Percentiles rank a stretch among this genome's conserved stretches.
phyloP scores from a whole-genome alignment of 148 eudicot genomes.

The Rhododendron henanense region DNA sequence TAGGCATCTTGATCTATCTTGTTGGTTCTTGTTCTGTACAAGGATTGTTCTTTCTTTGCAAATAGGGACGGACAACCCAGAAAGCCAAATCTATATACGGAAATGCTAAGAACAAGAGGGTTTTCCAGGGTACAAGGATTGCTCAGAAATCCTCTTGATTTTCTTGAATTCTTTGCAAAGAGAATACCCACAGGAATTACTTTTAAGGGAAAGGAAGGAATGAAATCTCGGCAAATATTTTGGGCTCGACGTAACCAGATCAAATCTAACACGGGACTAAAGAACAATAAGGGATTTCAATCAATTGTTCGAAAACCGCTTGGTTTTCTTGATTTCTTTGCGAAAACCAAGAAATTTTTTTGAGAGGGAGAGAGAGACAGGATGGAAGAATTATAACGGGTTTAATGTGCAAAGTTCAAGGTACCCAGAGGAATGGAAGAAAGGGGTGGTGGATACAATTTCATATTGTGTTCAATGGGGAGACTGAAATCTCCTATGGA shows the following conservation, averaged over 20 bases:
- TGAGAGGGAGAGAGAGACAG: neutral
- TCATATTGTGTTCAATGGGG: neutral
- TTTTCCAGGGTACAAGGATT: neutral
- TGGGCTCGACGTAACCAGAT: neutral
- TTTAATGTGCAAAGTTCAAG: neutral
- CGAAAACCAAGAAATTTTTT: neutral
- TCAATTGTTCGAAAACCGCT: neutral
- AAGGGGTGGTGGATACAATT: neutral
- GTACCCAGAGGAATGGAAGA: neutral
- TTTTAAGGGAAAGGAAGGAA: too few relatives aligned
- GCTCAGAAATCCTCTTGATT: neutral
- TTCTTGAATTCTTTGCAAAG: neutral
- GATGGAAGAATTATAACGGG: neutral
- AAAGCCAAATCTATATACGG: neutral
- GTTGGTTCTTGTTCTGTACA: neutral
- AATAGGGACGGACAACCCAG: neutral
- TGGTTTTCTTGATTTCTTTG: neutral
- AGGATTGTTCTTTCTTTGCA: neutral
- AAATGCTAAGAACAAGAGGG: neutral
- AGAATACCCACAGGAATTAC: neutral
- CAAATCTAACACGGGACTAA: neutral
- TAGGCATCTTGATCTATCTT: neutral
- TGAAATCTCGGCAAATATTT: neutral
- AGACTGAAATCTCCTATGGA: neutral
- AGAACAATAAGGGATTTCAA: neutral